Percentiles rank a stretch among this genome's conserved stretches.
phyloP scores from a whole-genome alignment of 2,329 filamentous ascomycete species.

The Basipetospora chlamydospora region DNA sequence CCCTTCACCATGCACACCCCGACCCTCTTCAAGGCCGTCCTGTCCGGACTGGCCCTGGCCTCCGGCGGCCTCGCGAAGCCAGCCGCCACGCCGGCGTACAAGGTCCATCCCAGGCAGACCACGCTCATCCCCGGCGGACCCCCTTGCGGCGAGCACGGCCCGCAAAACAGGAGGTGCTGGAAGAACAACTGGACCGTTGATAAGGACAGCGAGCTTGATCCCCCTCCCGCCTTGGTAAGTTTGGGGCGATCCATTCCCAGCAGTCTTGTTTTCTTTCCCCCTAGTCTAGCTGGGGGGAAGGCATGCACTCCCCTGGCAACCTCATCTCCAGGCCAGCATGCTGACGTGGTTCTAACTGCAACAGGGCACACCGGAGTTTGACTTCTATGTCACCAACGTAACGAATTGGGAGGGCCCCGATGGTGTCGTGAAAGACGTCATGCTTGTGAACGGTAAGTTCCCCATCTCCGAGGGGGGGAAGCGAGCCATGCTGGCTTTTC shows the following conservation, averaged over 20 bases:
- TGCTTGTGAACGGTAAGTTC: constrained; percentile 30
- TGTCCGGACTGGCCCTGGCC: constrained; percentile 2
- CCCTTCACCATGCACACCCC: background rate
- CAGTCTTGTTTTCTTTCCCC: no score
- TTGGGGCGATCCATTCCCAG: background rate
- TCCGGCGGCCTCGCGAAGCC: background rate
- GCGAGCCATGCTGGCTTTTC: constrained; percentile 13
- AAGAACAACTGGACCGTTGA: constrained; percentile 16
- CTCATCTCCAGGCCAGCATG: no score
- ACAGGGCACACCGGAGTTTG: constrained; percentile 13
- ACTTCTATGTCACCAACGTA: constrained; percentile 14
- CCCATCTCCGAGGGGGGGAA: no score
- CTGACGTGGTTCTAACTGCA: background rate
- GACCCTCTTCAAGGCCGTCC: background rate
- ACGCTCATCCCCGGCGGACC: constrained; percentile 11
- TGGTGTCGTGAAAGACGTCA: constrained; percentile 14
- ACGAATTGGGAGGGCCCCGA: constrained; percentile 11
- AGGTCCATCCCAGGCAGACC: constrained; percentile 10
- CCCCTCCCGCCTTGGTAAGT: constrained; percentile 11
- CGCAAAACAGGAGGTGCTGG: constrained; percentile 18
- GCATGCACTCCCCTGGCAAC: no score
- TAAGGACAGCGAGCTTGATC: constrained; percentile 15
- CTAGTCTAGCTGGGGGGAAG: no score
- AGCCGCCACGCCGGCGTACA: background rate
- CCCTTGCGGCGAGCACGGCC: constrained; percentile 15